Base-by-base conservation (phyloP, 75 land plant species). In the Azolla pinnata region DNA sequence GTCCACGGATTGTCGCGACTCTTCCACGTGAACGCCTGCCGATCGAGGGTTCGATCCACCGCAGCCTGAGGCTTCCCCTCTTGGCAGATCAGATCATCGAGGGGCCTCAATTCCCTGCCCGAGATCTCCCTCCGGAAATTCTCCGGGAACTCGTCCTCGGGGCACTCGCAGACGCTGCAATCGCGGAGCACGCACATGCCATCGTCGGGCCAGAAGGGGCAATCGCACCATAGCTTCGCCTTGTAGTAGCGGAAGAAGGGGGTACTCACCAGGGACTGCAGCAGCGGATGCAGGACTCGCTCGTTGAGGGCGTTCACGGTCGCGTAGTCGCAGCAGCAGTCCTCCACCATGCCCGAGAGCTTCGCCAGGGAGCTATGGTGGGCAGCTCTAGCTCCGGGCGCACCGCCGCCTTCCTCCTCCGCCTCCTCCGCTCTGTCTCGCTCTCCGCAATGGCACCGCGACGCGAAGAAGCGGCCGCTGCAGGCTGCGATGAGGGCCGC, bases 171-270 rank as follows among this genome's bases (percentile, higher is more conserved):
- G 25, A 92, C 97, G 66, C 88, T 84, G 52, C 97, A 92, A 61
- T 92, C 97, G 16, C 97, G 80, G 52, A 88, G 68, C 31, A 67
- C 80, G 79, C 97, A 92, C 95, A 88, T 82, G 2, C 97, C 95
- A 69, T 92, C 97, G 52, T 92, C 95, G 5, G 84, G 95, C 97
- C 97, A 92, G 63, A 88, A 92, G 26, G 95, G 95, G 65, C 97
- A 92, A 53, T 92, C 86, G 71, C 97, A 92, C 88, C 88, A 92
- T 50, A 92, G 66, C 65, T 82, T 88, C 33, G 63, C 88, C 84
- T 91, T 86, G 61, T 83, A 90, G 54, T 90, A 90, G 21, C 91
- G 82, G 53, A 86, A 90, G 63, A 90, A 90, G 4, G 97, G 83
- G 20, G 72, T 78, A 44, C 72, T 70, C 29, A 87, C 87, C 24